Evolutionary conservation across 305 asterid genomes (phyloP).

Genomic region (Ajuga reptans): DNA sequence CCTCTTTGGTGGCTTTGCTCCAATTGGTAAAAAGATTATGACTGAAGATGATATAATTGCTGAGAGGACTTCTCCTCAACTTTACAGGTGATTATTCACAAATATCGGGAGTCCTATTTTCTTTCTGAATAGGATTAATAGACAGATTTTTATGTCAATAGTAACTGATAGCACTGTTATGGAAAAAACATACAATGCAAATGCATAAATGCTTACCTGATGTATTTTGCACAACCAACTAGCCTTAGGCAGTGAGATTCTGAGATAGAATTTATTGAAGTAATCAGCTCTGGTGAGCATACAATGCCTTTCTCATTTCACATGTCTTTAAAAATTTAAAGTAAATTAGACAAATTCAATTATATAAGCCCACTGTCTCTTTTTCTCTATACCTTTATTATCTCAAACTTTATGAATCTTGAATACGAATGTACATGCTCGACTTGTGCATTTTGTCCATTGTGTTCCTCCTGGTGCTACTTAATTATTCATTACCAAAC

Average conservation of each 20-base stretch:
- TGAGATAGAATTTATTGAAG: too few species aligned
- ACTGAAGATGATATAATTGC: slow-evolving; percentile 50
- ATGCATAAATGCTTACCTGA: too few species aligned
- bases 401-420: background rate
- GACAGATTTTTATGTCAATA: background rate
- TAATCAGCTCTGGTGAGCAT: too few species aligned
- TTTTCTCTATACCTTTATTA: background rate
- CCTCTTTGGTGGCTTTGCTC: slow-evolving; percentile 75
- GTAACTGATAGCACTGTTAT: background rate
- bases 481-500: background rate
- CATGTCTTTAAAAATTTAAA: too few species aligned
- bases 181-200: background rate
- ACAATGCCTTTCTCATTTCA: too few species aligned
- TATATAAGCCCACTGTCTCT: background rate
- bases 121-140: background rate
- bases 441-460: background rate
- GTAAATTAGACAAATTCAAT: too few species aligned
- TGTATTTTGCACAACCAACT: background rate
- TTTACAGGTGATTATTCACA: slow-evolving; percentile 38
- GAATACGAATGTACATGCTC: background rate
- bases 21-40: slow-evolving; percentile 48
- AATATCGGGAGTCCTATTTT: background rate
- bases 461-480: background rate
- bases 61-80: slow-evolving; percentile 48
- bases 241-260: too few species aligned